Conservation (phyloP, 805 yeast species). For the Candida incommunis region DNA sequence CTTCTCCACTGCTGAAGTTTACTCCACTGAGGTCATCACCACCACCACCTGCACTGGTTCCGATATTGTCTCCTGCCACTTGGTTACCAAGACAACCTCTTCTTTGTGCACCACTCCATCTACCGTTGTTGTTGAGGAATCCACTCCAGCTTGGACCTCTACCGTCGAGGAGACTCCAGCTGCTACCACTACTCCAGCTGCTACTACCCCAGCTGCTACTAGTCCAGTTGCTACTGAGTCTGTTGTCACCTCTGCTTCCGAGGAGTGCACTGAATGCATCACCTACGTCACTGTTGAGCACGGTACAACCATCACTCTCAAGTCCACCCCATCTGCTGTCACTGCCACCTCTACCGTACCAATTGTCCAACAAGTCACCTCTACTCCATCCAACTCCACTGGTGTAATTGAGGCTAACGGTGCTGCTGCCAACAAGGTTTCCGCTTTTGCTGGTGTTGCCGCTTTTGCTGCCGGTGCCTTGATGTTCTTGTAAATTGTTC, state of each 20-base stretch:
- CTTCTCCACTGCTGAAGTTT: constrained; percentile 14
- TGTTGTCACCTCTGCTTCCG: neutral
- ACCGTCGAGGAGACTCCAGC: neutral
- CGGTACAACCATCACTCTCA: constrained; percentile 1
- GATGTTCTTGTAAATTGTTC: neutral
- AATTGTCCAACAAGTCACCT: neutral
- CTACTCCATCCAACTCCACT: neutral
- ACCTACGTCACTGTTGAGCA: constrained; percentile 1
- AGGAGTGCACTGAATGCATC: constrained; percentile 1
- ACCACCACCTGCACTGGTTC: constrained; percentile 21
- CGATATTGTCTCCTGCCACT: constrained; percentile 10
- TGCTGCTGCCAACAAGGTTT: neutral
- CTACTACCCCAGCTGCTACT: neutral
- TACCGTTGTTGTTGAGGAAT: neutral
- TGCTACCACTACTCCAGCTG: neutral
- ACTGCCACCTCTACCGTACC: neutral
- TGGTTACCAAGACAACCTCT: constrained; percentile 8
- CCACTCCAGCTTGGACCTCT: neutral
- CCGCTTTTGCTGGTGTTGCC: neutral
- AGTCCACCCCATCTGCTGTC: neutral
- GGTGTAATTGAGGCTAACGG: neutral
- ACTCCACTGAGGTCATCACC: constrained; percentile 17
- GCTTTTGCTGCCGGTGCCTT: constrained; percentile 1
- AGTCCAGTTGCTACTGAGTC: neutral
- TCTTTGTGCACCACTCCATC: constrained; percentile 2